Evolutionary conservation across 2,329 filamentous ascomycete genomes (phyloP).

Genomic region (Cercospora sesami): DNA sequence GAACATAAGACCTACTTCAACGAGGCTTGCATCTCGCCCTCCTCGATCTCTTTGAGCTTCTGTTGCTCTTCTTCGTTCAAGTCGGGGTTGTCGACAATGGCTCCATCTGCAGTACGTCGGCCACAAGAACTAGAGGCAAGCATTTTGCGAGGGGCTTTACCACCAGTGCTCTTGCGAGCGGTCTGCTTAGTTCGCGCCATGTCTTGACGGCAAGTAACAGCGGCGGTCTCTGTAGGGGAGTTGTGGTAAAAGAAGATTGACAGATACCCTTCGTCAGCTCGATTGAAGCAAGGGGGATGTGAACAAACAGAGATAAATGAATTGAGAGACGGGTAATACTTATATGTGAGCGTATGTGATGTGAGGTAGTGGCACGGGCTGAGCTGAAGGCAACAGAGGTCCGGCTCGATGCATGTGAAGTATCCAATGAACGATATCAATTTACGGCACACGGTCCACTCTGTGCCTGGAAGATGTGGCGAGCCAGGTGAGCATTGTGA

Average conservation of each 20-base stretch:
- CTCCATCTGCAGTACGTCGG: constrained; percentile 7
- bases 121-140: neutral
- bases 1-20: constrained; percentile 13
- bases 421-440: neutral
- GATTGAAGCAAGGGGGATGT: neutral
- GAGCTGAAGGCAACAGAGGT: neutral
- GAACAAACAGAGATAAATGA: neutral
- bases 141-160: constrained; percentile 9
- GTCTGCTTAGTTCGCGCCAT: constrained; percentile 28
- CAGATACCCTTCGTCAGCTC: neutral
- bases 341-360: neutral
- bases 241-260: neutral
- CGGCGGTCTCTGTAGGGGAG: neutral
- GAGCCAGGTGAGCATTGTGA: neutral
- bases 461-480: constrained; percentile 2
- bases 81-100: constrained; percentile 26
- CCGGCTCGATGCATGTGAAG: neutral
- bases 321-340: neutral
- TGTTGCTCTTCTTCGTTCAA: constrained; percentile 28
- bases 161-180: constrained; percentile 21
- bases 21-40: constrained; percentile 33
- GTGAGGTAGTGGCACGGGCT: constrained; percentile 2
- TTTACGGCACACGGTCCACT: neutral
- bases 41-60: constrained; percentile 32
- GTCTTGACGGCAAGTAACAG: neutral